These are phyloP conservation scores for Collybiopsis confluens DNA, from an alignment of 768 basidiomycete species.

Conservation along the genomic window DNA sequence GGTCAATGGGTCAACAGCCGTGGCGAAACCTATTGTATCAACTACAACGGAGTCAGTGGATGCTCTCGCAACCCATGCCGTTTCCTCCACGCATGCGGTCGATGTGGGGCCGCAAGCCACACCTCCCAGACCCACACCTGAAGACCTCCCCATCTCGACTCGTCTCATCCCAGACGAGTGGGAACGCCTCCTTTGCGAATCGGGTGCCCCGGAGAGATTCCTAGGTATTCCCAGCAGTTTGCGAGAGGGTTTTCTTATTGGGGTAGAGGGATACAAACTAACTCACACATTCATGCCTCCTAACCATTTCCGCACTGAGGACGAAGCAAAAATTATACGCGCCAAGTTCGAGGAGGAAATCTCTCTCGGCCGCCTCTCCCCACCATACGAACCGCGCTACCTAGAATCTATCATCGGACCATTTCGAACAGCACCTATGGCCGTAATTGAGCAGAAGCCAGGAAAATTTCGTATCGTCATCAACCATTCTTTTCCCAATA, in stretches of 20 bases:
- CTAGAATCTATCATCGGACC: conserved; percentile 18
- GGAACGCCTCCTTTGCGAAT: conserved; percentile 1
- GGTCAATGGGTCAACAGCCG: not conserved
- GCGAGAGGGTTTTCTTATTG: conserved; percentile 16
- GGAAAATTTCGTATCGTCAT: conserved; percentile 21
- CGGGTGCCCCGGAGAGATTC: conserved; percentile 10
- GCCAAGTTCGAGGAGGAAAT: conserved; percentile 14
- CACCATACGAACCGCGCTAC: conserved; percentile 8
- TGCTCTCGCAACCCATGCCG: not conserved
- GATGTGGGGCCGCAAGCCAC: conserved; percentile 12
- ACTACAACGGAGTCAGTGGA: not conserved
- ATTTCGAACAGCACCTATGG: conserved; percentile 22
- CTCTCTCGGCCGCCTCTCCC: conserved; percentile 10
- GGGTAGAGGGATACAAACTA: conserved; percentile 9
- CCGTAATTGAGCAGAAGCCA: conserved; percentile 18
- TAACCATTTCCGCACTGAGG: conserved; percentile 12
- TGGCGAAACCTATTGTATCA: not conserved
- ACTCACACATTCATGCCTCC: conserved; percentile 9
- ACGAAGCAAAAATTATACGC: conserved; percentile 10
- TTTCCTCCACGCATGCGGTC: conserved; percentile 13
- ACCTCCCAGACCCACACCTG: conserved; percentile 9
- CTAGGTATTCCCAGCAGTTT: conserved; percentile 15
- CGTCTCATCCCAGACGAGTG: conserved; percentile 13
- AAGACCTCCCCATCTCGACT: conserved; percentile 12
- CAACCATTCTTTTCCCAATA: conserved; percentile 19